Percentiles rank a stretch among this genome's conserved stretches.
phyloP scores from a whole-genome alignment of 495 filamentous ascomycete genomes.

The Trichoderma virens region DNA sequence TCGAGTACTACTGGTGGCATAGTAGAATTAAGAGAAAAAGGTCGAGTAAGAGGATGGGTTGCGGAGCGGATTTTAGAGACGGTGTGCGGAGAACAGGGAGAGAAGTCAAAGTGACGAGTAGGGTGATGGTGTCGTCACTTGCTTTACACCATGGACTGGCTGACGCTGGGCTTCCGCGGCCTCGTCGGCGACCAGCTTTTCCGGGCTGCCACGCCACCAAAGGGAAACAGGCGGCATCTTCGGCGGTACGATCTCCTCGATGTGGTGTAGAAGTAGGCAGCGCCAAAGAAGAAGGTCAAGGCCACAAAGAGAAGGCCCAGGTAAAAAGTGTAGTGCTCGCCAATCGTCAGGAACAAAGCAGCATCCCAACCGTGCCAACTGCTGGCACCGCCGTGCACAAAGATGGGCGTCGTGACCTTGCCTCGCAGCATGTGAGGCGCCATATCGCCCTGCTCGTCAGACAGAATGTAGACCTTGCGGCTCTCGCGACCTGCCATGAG shows the following conservation, averaged over 20 bases:
- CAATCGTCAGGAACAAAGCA: slow-evolving; percentile 3
- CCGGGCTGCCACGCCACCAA: slow-evolving; percentile 1
- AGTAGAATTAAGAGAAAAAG: neutral
- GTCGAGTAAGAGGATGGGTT: neutral
- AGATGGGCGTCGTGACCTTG: slow-evolving; percentile 5
- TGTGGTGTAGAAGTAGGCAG: neutral
- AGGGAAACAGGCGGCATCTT: neutral
- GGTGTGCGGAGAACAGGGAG: too few relatives aligned
- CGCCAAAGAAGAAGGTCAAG: neutral
- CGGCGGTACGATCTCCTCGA: slow-evolving; percentile 1
- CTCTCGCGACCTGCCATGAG: neutral
- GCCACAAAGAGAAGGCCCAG: neutral
- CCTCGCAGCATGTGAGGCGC: slow-evolving; percentile 2
- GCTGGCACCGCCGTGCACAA: slow-evolving; percentile 1
- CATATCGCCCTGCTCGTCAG: neutral
- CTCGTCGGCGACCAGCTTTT: slow-evolving; percentile 1
- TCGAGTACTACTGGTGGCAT: neutral
- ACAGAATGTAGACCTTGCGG: neutral
- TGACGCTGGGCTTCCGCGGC: neutral
- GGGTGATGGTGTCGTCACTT: neutral
- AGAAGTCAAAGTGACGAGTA: neutral
- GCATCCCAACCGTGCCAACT: slow-evolving; percentile 4
- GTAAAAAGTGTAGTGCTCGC: slow-evolving; percentile 6
- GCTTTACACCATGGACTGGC: neutral
- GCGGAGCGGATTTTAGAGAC: neutral